Evolutionary conservation across 2,329 filamentous ascomycete genomes (phyloP), one percentile per base, ranked within the genome.

Genomic region (Pseudovirgaria hyperparasitica): DNA sequence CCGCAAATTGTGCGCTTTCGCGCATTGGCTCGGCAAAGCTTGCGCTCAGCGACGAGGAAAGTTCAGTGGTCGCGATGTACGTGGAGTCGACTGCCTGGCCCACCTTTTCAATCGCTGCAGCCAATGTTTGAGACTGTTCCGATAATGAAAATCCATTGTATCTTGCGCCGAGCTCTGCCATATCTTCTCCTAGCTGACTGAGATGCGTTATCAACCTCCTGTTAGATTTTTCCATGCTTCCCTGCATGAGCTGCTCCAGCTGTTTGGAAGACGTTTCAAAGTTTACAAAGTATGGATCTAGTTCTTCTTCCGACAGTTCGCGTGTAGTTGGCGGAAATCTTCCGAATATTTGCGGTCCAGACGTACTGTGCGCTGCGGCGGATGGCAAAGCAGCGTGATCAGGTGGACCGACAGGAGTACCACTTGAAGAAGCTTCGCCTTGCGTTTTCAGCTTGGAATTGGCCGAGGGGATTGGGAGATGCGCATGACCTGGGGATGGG

Each of bases 11-110:
- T 9, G 90, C 86, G 44, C 85, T 92, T 57, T 98, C 90, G 29
- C 92, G 73, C 84, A 98, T 94, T 1, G 90, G 90, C 48, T 98
- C 92, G 0, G 92, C 85, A 48, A 98, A 98, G 39, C 75, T 90
- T 18, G 87, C 86, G 12, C 86, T 86, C n/a, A 98, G 61, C 0
- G 80, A 79, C 2, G 74, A 75, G 0, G 86, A 86, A 3, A 98
- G 63, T 49, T 98, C 90, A 43, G 92, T 82, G 0, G 87, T 96
- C 7, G 82, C 85, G 38, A 98, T 86, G 50, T 96, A 98, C 1
- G 90, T 94, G 7, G 82, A 82, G 50, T 98, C 90, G 6, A 87
- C 84, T 2, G 90, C 90, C 55, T 98, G 90, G 0, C 90, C 90
- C 23, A 92, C 72, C 36, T 86, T 78, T 55, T 98, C 90, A 38